A percentile compares a stretch with the other conserved stretches of the same genome.
Evolutionary conservation across 116 monocot species (phyloP).

Genomic region (Posidonia oceanica): DNA sequence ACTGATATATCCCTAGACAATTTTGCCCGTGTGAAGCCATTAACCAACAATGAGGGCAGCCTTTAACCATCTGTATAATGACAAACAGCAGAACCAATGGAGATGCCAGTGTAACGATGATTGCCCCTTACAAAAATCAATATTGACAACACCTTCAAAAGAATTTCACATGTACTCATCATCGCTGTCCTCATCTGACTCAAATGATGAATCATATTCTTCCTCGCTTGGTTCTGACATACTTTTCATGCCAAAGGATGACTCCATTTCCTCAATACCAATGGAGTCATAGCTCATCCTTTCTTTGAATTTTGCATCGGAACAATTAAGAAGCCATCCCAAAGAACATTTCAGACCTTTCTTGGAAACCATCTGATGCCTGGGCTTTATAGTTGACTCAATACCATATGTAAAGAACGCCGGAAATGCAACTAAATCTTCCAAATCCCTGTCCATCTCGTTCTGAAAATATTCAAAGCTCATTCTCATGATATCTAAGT

Average conservation of each 20-base stretch:
- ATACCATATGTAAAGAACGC: conserved; percentile 91
- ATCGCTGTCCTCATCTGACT: conserved; percentile 27
- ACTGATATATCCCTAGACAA: too few species aligned
- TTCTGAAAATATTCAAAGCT: conserved; percentile 70
- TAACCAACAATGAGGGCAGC: too few species aligned
- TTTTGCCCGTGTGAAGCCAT: too few species aligned
- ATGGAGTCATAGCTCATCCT: conserved; percentile 90
- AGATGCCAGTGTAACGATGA: too few species aligned
- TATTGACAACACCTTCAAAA: background rate
- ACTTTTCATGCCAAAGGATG: conserved; percentile 33
- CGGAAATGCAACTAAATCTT: conserved; percentile 75
- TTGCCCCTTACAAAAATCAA: background rate
- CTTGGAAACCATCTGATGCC: conserved; percentile 46
- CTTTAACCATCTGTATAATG: too few species aligned
- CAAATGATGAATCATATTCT: conserved; percentile 17
- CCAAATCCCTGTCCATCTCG: conserved; percentile 87
- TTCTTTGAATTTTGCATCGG: conserved; percentile 63
- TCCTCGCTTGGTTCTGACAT: conserved; percentile 21
- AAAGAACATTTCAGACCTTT: conserved; percentile 81
- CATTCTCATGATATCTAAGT: conserved; percentile 73
- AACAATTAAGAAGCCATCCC: conserved; percentile 81
- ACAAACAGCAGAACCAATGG: too few species aligned
- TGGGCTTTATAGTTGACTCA: conserved; percentile 66
- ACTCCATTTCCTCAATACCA: conserved; percentile 82
- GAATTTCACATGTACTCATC: conserved; percentile 19